phyloP scores from a whole-genome alignment of 768 basidiomycete species.

The Sarcodon aspratus region DNA sequence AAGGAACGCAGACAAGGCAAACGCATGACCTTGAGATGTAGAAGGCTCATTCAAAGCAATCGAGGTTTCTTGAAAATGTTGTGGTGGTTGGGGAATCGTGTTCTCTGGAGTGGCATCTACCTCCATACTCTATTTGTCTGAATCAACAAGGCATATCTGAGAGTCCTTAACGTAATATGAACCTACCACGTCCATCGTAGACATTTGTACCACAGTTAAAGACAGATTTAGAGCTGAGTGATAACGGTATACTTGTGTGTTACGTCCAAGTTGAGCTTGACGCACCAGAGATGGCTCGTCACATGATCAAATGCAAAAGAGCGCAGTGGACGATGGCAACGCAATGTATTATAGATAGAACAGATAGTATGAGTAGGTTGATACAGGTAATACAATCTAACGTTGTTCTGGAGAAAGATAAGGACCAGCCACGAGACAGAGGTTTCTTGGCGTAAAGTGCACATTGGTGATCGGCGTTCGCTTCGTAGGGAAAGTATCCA shows the following conservation, averaged over 20 bases:
- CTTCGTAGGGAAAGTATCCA: conserved; percentile 92
- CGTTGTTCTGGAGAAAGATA: conserved; percentile 51
- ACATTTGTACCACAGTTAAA: no score
- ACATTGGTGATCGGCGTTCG: conserved; percentile 87
- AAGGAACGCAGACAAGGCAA: background rate
- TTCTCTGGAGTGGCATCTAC: background rate
- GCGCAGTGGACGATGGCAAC: no score
- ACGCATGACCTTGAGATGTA: background rate
- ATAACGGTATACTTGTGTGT: no score
- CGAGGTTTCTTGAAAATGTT: background rate
- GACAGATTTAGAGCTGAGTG: no score
- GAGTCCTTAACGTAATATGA: no score
- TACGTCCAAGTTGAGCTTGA: no score
- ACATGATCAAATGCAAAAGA: no score
- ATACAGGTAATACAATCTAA: conserved; percentile 13
- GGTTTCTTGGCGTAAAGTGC: conserved; percentile 90
- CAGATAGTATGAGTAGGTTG: background rate
- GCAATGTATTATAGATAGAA: background rate
- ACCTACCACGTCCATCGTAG: no score
- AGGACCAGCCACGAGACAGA: conserved; percentile 80
- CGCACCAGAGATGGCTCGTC: no score
- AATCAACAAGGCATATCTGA: no score
- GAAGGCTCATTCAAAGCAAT: background rate
- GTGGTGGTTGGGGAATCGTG: background rate
- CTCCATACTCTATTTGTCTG: background rate